Conservation (phyloP, 2,329 filamentous ascomycete species). For the Alternaria longipes region DNA sequence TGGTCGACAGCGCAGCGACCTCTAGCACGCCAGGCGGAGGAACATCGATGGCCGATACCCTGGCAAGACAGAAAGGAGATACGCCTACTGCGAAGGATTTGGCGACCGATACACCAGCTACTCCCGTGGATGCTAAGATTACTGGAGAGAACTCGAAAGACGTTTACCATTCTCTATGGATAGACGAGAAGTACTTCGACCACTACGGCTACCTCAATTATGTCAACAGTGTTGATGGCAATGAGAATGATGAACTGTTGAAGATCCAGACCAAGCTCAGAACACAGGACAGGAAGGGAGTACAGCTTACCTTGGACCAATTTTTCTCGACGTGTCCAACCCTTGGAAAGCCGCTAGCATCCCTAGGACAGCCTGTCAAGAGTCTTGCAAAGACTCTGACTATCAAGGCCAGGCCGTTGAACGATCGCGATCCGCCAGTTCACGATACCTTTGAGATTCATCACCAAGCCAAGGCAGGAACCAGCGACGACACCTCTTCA, state of each 20-base stretch:
- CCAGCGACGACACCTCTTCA: not conserved
- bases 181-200: conserved; percentile 13
- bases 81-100: not conserved
- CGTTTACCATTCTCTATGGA: not conserved
- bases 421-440: not conserved
- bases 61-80: not conserved
- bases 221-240: not conserved
- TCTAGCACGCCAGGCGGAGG: not conserved
- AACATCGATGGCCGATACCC: not conserved
- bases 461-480: not conserved
- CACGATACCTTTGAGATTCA: not conserved
- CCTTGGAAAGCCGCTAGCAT: not conserved
- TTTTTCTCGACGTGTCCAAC: not conserved
- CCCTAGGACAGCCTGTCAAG: not conserved
- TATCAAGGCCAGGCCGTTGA: accelerated
- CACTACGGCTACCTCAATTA: conserved; percentile 9
- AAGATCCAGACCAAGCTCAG: not conserved
- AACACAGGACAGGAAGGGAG: not conserved
- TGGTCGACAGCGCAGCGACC: not conserved
- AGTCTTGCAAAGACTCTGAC: not conserved
- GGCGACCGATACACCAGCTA: not conserved
- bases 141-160: not conserved
- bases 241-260: no score
- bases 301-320: not conserved
- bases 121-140: not conserved